Evolutionary conservation across 2,329 filamentous ascomycete genomes (phyloP), one percentile per base, ranked within the genome.

Genomic region (Drechslera avenae): DNA sequence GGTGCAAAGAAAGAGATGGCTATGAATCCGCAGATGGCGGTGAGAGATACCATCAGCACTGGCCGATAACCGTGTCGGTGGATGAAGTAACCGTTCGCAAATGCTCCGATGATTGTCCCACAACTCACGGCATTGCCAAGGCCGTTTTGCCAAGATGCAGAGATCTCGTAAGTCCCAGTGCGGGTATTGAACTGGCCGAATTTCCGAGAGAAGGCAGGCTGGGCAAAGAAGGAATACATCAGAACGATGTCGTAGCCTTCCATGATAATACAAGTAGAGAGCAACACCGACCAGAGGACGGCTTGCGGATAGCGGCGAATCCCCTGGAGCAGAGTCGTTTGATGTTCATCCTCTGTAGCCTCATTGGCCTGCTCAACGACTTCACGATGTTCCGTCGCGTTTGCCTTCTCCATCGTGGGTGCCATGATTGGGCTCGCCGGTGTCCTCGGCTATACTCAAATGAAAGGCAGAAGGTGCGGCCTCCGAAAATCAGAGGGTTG

Each of bases 211-310:
- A 79, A 77, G 13, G 71, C 58, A 26, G 70, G 68, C 31, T 73
- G 73, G 4, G 66, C 76, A 52, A 82, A 91, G 67, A 93, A 90
- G 71, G 89, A 90, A 75, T 85, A 88, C 68, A 93, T 85, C 46
- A 94, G 77, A 61, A 83, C 85, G 54, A 93, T 81, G 69, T 95
- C 90, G 75, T 91, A 94, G 8, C 89, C 90, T 73, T 95, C 90
- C 91, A 96, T 96, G 60, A 84, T 84, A 68, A 95, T 91, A 70
- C 87, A 90, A 0, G 87, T 91, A 5, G 89, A 92, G 69, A 96
- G 89, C 48, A 94, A 77, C 28, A 94, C 67, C 64, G 86, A 90
- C 89, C 89, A 96, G 12, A 78, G 79, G 47, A 93, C 85, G 17
- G 91, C 90, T 76, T 93, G 91, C 43, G 89, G 90, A 68, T 96